phyloP scores from a whole-genome alignment of 495 filamentous ascomycete genomes.

The Aspergillus ellipticus region DNA sequence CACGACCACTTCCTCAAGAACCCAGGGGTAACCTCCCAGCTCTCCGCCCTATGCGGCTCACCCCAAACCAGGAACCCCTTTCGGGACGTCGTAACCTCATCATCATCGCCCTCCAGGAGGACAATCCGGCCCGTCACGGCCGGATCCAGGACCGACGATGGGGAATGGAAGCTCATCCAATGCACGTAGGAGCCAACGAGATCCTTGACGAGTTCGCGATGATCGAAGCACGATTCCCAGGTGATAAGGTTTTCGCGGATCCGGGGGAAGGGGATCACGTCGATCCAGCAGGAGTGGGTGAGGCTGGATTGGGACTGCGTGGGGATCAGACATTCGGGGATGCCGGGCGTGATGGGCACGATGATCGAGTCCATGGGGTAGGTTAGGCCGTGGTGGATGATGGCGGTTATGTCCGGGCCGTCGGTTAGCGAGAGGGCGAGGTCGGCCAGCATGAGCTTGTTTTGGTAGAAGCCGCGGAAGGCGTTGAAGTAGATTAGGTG shows the following conservation, averaged over 20 bases:
- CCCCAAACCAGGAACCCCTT: slow-evolving; percentile 10
- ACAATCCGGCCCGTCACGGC: not conserved
- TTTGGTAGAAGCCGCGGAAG: slow-evolving; percentile 5
- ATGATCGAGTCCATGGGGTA: not conserved
- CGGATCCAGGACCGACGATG: not conserved
- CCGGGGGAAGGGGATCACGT: slow-evolving; percentile 6
- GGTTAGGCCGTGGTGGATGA: not conserved
- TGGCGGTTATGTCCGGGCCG: not conserved
- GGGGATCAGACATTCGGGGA: slow-evolving; percentile 1
- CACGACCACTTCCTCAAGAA: slow-evolving; percentile 12
- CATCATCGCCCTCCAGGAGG: not conserved
- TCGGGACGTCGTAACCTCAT: slow-evolving; percentile 4
- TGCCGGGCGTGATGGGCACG: not conserved
- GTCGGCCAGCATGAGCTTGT: not conserved
- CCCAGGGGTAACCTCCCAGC: slow-evolving; percentile 13
- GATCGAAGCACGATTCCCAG: slow-evolving; percentile 2
- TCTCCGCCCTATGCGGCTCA: slow-evolving; percentile 6
- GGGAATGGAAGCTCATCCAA: not conserved
- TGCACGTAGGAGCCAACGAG: not conserved
- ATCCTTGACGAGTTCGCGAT: slow-evolving; percentile 3
- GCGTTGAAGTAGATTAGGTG: slow-evolving; percentile 10
- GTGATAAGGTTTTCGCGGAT: slow-evolving; percentile 12
- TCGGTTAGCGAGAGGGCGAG: not conserved
- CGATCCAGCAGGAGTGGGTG: slow-evolving; percentile 8
- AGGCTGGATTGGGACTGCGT: not conserved